Conservation (phyloP, 805 yeast genomes). For the Geotrichum ghanense region DNA sequence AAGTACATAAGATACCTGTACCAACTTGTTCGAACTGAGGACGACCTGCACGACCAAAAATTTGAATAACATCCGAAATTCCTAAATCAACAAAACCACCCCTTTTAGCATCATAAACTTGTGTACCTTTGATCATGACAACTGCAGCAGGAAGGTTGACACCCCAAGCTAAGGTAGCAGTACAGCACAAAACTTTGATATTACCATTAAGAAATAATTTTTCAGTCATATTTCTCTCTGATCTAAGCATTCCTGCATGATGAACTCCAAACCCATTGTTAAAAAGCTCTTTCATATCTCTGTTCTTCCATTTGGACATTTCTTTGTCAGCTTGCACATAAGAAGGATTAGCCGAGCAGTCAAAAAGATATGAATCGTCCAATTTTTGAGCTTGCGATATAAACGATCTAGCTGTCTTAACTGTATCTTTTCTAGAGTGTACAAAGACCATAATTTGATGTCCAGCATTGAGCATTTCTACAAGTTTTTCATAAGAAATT, state of each 20-base stretch:
- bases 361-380: constrained; percentile 46
- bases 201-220: constrained; percentile 78
- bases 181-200: constrained; percentile 82
- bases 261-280: constrained; percentile 82
- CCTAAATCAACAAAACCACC: constrained; percentile 95
- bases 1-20: constrained; percentile 82
- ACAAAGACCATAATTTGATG: constrained; percentile 95
- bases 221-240: constrained; percentile 84
- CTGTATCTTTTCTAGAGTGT: constrained; percentile 89
- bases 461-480: constrained; percentile 54
- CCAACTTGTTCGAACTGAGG: constrained; percentile 92
- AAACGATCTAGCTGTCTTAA: constrained; percentile 65
- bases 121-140: constrained; percentile 93
- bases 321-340: constrained; percentile 41
- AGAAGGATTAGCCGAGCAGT: constrained; percentile 33
- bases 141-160: constrained; percentile 97
- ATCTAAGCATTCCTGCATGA: constrained; percentile 92
- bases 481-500: constrained; percentile 64
- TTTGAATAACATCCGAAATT: constrained; percentile 92
- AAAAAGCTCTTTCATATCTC: constrained; percentile 72
- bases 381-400: constrained; percentile 54
- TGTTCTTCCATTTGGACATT: constrained; percentile 54
- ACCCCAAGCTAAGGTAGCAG: constrained; percentile 99
- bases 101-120: constrained; percentile 83
- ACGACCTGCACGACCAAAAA: constrained; percentile 98